phyloP scores from a whole-genome alignment of 164 flowering plant species.

The Protea cynaroides region DNA sequence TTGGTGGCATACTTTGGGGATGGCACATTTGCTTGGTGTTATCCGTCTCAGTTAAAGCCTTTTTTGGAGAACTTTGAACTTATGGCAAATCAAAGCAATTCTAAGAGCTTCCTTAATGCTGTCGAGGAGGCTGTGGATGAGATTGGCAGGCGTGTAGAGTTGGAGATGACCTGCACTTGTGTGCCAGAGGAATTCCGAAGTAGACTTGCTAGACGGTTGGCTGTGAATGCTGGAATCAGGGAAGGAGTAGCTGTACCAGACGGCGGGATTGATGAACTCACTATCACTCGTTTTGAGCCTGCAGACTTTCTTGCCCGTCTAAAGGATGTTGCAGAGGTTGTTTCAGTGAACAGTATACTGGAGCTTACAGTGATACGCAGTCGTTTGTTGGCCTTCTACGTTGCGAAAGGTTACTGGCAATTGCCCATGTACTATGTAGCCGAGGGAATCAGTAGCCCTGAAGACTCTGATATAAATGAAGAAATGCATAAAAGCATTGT shows the following conservation, averaged over 20 bases:
- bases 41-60: constrained; percentile 53
- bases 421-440: constrained; percentile 41
- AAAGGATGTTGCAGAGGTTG: constrained; percentile 32
- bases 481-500: neutral
- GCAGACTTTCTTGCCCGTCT: constrained; percentile 28
- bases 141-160: constrained; percentile 43
- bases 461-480: constrained; percentile 17
- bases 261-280: constrained; percentile 21
- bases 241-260: constrained; percentile 29
- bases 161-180: constrained; percentile 53
- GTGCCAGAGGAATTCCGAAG: constrained; percentile 16
- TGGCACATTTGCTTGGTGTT: constrained; percentile 76
- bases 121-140: constrained; percentile 47
- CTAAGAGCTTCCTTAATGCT: constrained; percentile 44
- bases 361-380: constrained; percentile 35
- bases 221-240: constrained; percentile 17
- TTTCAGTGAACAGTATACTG: constrained; percentile 27
- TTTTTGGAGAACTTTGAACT: constrained; percentile 49
- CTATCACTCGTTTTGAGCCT: constrained; percentile 36
- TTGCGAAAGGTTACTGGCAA: constrained; percentile 35
- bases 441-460: constrained; percentile 19
- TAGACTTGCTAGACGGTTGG: constrained; percentile 25
- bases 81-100: constrained; percentile 42
- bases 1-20: constrained; percentile 77
- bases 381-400: constrained; percentile 46